Percentiles rank a stretch among this genome's conserved stretches.
phyloP scores from a whole-genome alignment of 108 stramenopile species.

The Nitzschia putrida region DNA sequence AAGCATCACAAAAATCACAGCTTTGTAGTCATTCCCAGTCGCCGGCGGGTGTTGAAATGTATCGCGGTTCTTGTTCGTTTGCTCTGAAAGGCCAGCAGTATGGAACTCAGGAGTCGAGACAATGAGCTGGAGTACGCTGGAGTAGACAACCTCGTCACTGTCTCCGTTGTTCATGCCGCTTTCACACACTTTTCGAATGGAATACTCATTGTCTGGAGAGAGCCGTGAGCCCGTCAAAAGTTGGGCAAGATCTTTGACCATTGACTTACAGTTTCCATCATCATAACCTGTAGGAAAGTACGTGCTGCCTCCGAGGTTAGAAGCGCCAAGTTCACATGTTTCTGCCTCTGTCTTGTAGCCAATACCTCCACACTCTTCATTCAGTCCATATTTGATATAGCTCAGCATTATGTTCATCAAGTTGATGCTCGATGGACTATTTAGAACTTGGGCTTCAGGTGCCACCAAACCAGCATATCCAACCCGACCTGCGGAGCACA shows the following conservation, averaged over 20 bases:
- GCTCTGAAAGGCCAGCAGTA: slow-evolving; percentile 29
- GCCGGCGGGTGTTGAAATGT: slow-evolving; percentile 15
- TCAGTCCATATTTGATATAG: not conserved
- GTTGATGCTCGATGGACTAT: not conserved
- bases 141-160: not conserved
- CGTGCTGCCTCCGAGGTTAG: not conserved
- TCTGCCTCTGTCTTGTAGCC: not conserved
- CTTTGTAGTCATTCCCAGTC: slow-evolving; percentile 46
- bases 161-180: not conserved
- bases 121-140: slow-evolving; percentile 43
- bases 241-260: slow-evolving; percentile 56
- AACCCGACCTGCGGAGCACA: not conserved
- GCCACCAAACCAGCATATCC: not conserved
- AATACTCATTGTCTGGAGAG: slow-evolving; percentile 1
- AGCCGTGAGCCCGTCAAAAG: slow-evolving; percentile 14
- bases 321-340: not conserved
- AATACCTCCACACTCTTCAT: not conserved
- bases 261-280: no score
- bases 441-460: not conserved
- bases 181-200: slow-evolving; percentile 10
- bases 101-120: slow-evolving; percentile 57
- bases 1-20: slow-evolving; percentile 54
- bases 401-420: not conserved
- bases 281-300: not conserved
- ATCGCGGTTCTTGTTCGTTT: slow-evolving; percentile 19